Evolutionary conservation across 2,329 filamentous ascomycete species (phyloP), one percentile per base, ranked within the genome.

Genomic region (Diaporthe capsici): DNA sequence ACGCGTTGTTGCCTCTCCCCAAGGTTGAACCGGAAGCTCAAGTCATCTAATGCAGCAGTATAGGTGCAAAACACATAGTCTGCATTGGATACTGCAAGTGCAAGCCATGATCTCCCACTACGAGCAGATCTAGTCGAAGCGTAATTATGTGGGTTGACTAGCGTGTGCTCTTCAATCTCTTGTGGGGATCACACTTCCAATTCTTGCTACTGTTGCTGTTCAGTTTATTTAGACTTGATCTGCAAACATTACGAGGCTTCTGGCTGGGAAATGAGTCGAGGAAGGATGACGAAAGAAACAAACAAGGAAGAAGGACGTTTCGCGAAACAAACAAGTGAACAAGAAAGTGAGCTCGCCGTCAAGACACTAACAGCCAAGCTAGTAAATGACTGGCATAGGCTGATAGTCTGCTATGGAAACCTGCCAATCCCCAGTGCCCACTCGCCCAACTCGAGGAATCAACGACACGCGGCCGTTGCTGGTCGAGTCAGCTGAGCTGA

Each of bases 401-500:
- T 13, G 65, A 39, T 68, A 28, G 47, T 28, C 1, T n/a, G 22
- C 31, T 42, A 53, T 13, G 47, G 6, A 34, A 12, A 7, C 20
- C 22, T 34, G 20, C 10, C 12, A 25, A 42, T 17, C 37, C 42
- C 10, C 31, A 49, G 47, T 17, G 3, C 9, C 20, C 2, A 49
- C 47, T 4, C 42, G 0, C 20, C 42, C 25, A 65, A 49, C 28
- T 67, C 17, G 10, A 10, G 25, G 6, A 60, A n/a, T 22, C 57
- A 31, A 20, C 57, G 7, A 37, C 53, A 65, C 39, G 60, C 60
- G 60, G 37, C 15, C n/a, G 0, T 2, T 65, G 61, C 4, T 28
- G 44, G 17, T 67, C 44, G 63, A 67, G 44, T 68, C 63, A 68
- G 63, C 20, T 68, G 44, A n/a, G 44, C 63, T 51, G 22, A 25